These are phyloP conservation scores for Pestalotiopsis sp. DNA, from an alignment of 2,329 filamentous ascomycete species.

Conservation along the genomic window DNA sequence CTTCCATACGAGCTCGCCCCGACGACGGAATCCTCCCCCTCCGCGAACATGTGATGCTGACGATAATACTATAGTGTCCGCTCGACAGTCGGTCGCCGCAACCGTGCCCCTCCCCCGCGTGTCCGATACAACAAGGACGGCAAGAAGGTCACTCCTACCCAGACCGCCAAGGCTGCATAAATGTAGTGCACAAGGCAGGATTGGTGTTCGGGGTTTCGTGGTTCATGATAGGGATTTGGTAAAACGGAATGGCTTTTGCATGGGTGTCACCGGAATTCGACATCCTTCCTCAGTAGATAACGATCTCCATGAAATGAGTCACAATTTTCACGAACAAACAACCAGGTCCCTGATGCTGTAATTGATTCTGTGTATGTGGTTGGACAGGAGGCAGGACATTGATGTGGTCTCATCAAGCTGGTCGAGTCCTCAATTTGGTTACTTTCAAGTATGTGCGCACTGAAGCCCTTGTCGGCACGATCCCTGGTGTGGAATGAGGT, in stretches of 20 bases:
- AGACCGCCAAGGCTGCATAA: conserved; percentile 66
- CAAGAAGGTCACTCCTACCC: conserved; percentile 97
- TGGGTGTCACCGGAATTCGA: conserved; percentile 30
- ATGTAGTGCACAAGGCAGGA: conserved; percentile 17
- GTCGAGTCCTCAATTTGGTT: no score
- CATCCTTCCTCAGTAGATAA: conserved; percentile 32
- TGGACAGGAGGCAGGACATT: no score
- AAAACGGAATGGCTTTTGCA: conserved; percentile 29
- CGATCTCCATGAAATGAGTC: conserved; percentile 33
- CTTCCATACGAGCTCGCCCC: conserved; percentile 28
- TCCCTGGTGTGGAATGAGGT: no score
- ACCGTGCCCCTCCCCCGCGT: conserved; percentile 95
- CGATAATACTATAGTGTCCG: conserved; percentile 72
- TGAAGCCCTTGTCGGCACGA: no score
- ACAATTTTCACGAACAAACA: conserved; percentile 10
- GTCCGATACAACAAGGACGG: conserved; percentile 99
- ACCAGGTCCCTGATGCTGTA: background rate
- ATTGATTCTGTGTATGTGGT: background rate
- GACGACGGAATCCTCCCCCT: conserved; percentile 22
- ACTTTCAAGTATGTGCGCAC: no score
- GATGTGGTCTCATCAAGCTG: no score
- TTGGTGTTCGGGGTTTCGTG: conserved; percentile 14
- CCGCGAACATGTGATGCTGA: conserved; percentile 36
- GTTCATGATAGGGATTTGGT: conserved; percentile 23
- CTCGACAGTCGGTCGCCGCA: conserved; percentile 93